A percentile compares a stretch with the other conserved stretches of the same genome.
phyloP scores from a whole-genome alignment of 2,329 filamentous ascomycete species.

The Dactylella cylindrospora region DNA sequence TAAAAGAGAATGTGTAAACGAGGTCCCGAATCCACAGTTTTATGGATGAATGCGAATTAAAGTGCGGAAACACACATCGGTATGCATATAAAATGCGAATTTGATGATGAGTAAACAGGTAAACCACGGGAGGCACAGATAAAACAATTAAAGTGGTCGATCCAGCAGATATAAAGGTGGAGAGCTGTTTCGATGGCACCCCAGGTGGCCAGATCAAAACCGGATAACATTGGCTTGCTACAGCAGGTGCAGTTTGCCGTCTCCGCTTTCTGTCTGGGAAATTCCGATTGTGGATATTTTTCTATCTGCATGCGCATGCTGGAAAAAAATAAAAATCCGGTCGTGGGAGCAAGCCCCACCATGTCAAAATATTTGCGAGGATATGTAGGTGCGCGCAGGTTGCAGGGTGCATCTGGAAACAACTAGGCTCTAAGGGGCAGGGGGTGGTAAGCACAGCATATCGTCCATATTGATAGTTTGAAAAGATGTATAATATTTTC shows the following conservation, averaged over 20 bases:
- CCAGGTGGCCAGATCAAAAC: background rate
- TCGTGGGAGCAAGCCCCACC: conserved; percentile 14
- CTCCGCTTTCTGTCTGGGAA: background rate
- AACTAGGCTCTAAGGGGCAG: conserved; percentile 33
- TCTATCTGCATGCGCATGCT: conserved; percentile 6
- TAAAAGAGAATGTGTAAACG: too few relatives aligned
- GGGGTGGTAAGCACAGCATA: conserved; percentile 33
- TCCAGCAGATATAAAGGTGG: conserved; percentile 40
- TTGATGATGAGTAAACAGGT: conserved; percentile 39
- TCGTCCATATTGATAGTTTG: conserved; percentile 32
- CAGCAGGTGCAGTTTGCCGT: background rate
- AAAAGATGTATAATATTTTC: conserved; percentile 32
- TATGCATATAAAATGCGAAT: conserved; percentile 39
- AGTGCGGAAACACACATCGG: conserved; percentile 26
- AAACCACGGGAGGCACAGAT: conserved; percentile 14
- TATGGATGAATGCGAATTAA: background rate
- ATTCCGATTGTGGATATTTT: conserved; percentile 8
- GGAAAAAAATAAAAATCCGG: conserved; percentile 26
- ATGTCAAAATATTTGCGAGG: too few relatives aligned
- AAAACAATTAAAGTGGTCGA: conserved; percentile 34
- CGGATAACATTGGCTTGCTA: too few relatives aligned
- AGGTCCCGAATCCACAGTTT: background rate
- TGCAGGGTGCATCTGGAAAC: too few relatives aligned
- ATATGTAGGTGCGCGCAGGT: conserved; percentile 20
- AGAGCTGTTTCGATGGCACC: conserved; percentile 14